phyloP scores from a whole-genome alignment of 2,329 filamentous ascomycete species.

The Xylariaceae sp. region DNA sequence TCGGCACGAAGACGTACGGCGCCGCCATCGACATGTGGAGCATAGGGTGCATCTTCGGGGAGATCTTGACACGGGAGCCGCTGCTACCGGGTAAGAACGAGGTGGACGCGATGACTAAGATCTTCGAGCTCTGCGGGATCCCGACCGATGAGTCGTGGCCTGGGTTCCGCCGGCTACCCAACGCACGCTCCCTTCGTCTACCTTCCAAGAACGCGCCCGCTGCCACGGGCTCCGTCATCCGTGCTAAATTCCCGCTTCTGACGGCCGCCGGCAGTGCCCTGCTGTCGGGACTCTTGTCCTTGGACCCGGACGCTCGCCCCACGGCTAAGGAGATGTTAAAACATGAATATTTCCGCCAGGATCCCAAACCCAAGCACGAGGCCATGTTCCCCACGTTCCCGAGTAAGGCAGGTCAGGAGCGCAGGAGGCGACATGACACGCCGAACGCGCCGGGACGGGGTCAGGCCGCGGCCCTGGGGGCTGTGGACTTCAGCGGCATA shows the following conservation, averaged over 20 bases:
- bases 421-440: constrained; percentile 71
- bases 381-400: constrained; percentile 98
- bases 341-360: constrained; percentile 86
- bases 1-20: constrained; percentile 79
- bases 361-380: constrained; percentile 87
- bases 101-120: constrained; percentile 85
- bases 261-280: constrained; percentile 76
- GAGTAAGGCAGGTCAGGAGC: constrained; percentile 91
- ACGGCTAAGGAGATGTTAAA: constrained; percentile 75
- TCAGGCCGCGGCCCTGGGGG: constrained; percentile 61
- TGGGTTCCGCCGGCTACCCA: constrained; percentile 82
- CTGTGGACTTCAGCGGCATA: constrained; percentile 72
- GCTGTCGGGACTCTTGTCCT: constrained; percentile 71
- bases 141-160: constrained; percentile 87
- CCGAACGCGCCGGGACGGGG: constrained; percentile 86
- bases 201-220: constrained; percentile 51
- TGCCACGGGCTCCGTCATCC: constrained; percentile 62
- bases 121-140: constrained; percentile 88
- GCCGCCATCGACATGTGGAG: constrained; percentile 92
- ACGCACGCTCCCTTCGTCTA: constrained; percentile 80
- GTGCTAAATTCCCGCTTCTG: constrained; percentile 80
- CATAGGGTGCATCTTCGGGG: constrained; percentile 93
- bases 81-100: constrained; percentile 90
- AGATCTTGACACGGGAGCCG: constrained; percentile 83
- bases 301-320: constrained; percentile 77